Conservation (phyloP, 345 rosid genomes). For the Noccaea caerulescens region DNA sequence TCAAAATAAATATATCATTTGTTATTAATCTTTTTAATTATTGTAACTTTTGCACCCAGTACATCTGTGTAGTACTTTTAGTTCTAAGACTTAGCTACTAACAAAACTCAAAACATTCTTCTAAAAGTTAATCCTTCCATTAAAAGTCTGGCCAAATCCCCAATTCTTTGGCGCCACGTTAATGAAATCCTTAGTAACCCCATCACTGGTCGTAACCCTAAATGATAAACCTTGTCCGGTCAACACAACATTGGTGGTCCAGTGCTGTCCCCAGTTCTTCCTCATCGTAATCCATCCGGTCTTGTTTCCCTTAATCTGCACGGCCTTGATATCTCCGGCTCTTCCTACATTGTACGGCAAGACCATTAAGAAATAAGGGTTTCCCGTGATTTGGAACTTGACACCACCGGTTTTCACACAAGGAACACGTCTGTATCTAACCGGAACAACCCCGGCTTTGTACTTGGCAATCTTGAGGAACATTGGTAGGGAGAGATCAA, state of each 20-base stretch:
- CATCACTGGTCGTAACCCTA: constrained; percentile 44
- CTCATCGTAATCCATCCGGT: constrained; percentile 41
- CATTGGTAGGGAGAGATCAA: constrained; percentile 56
- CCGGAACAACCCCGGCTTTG: constrained; percentile 56
- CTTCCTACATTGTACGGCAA: constrained; percentile 48
- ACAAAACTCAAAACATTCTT: background rate
- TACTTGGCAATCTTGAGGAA: constrained; percentile 47
- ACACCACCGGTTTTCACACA: constrained; percentile 54
- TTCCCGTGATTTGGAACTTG: constrained; percentile 48
- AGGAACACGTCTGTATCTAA: constrained; percentile 46
- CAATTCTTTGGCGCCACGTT: constrained; percentile 42
- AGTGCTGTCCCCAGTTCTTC: constrained; percentile 56
- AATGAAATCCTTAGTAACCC: constrained; percentile 29
- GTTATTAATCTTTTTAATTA: background rate
- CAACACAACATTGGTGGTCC: constrained; percentile 32
- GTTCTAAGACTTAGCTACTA: background rate
- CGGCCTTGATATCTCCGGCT: constrained; percentile 25
- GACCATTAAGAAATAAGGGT: constrained; percentile 43
- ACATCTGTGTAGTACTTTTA: background rate
- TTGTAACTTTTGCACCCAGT: background rate
- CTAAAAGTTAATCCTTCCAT: constrained; percentile 33
- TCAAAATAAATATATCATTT: too few relatives aligned
- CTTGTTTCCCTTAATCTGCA: constrained; percentile 23
- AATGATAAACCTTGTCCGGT: constrained; percentile 49
- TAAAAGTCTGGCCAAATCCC: constrained; percentile 34